Conservation (phyloP, 164 flowering plant genomes). For the Nelumbo lutea region DNA sequence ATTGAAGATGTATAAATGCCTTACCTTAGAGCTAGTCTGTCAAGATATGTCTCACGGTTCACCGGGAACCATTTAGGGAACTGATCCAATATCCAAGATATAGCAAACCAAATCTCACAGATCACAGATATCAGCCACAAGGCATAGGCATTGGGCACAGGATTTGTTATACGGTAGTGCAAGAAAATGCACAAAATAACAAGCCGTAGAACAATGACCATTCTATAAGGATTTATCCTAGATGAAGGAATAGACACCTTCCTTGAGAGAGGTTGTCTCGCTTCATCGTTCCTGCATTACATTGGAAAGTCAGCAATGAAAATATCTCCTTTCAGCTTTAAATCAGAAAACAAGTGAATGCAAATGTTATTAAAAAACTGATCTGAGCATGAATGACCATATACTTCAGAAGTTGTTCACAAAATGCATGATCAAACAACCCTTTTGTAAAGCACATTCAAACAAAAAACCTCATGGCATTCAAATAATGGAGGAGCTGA, state of each 20-base stretch:
- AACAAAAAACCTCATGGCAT: too few relatives aligned
- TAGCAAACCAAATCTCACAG: too few relatives aligned
- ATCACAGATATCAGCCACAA: too few relatives aligned
- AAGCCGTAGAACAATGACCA: conserved; percentile 48
- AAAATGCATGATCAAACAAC: too few relatives aligned
- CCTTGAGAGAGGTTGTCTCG: conserved; percentile 36
- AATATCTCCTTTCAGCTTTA: conserved; percentile 2
- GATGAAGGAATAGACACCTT: conserved; percentile 33
- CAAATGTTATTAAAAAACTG: too few relatives aligned
- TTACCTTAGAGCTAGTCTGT: conserved; percentile 43
- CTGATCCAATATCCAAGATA: conserved; percentile 29
- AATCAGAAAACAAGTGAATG: neutral
- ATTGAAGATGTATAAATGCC: neutral
- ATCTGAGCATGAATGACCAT: too few relatives aligned
- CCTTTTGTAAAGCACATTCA: too few relatives aligned
- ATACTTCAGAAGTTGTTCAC: too few relatives aligned
- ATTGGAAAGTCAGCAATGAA: neutral
- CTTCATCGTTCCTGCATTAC: conserved; percentile 47
- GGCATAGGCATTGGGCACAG: too few relatives aligned
- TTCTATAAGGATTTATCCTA: conserved; percentile 2
- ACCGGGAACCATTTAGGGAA: conserved; percentile 15
- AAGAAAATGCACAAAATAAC: conserved; percentile 20
- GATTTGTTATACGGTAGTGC: too few relatives aligned
- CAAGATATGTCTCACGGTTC: conserved; percentile 15
- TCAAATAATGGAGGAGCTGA: too few relatives aligned